Conservation (phyloP, 1,284 basidiomycete genomes). For the Coriolopsis trogii region DNA sequence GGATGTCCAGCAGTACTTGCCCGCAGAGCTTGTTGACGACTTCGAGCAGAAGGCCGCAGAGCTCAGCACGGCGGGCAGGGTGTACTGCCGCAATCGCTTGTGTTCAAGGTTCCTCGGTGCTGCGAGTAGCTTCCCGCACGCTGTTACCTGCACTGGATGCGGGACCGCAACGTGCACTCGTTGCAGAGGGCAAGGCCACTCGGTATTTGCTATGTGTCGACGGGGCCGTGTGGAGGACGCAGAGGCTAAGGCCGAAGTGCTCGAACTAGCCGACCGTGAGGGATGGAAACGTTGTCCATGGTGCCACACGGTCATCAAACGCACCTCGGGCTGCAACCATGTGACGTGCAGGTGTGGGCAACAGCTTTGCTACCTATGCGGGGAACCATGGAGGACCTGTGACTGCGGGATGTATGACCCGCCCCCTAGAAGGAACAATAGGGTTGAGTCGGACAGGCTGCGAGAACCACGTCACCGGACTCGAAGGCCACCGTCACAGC, state of each 20-base stretch:
- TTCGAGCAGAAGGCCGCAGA: slow-evolving; percentile 15
- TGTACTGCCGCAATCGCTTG: slow-evolving; percentile 43
- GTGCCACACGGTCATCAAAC: slow-evolving; percentile 44
- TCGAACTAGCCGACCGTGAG: slow-evolving; percentile 27
- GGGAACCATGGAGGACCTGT: slow-evolving; percentile 44
- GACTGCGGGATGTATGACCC: slow-evolving; percentile 37
- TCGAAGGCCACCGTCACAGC: no score
- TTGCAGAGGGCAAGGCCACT: slow-evolving; percentile 47
- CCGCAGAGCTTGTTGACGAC: background rate
- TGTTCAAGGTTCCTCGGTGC: slow-evolving; percentile 60
- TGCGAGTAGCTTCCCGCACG: slow-evolving; percentile 22
- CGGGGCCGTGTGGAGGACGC: no score
- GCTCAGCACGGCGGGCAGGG: slow-evolving; percentile 15
- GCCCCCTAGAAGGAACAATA: background rate
- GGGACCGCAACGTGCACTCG: slow-evolving; percentile 39
- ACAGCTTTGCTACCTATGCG: slow-evolving; percentile 45
- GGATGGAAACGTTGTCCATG: slow-evolving; percentile 47
- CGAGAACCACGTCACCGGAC: no score
- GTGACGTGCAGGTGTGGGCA: slow-evolving; percentile 48
- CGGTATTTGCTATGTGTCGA: no score
- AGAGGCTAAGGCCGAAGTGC: background rate
- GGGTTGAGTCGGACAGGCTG: slow-evolving; percentile 5
- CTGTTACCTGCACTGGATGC: slow-evolving; percentile 42
- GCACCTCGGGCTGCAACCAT: slow-evolving; percentile 44
- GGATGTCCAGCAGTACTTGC: slow-evolving; percentile 10